phyloP scores from a whole-genome alignment of 345 rosid genomes.

The Acer saccharum region DNA sequence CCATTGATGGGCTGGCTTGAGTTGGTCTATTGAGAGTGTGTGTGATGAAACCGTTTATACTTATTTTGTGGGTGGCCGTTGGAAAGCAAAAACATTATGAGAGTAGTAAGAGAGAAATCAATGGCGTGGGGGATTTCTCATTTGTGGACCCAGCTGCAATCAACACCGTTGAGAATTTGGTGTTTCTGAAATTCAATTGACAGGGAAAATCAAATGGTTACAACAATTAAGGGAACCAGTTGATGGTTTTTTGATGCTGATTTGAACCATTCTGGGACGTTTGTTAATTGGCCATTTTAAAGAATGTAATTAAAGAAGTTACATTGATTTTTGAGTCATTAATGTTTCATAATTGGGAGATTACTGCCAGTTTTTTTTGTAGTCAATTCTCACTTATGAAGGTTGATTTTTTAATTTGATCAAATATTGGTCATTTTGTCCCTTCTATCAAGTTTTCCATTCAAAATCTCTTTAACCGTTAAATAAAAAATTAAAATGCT shows the following conservation, averaged over 20 bases:
- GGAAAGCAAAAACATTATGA: constrained; percentile 43
- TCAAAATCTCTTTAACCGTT: no score
- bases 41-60: constrained; percentile 24
- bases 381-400: neutral
- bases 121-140: constrained; percentile 21
- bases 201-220: neutral
- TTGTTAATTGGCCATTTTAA: neutral
- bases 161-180: neutral
- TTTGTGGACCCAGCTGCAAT: neutral
- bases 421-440: no score
- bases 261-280: neutral
- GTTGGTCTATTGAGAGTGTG: neutral
- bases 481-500: no score
- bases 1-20: neutral
- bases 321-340: neutral
- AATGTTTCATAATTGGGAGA: neutral
- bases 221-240: neutral
- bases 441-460: no score
- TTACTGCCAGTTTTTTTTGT: neutral
- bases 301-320: neutral
- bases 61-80: constrained; percentile 26
- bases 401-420: neutral
- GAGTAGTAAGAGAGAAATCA: neutral
- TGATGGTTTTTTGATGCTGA: neutral
- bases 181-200: neutral